Evolutionary conservation across 2,329 filamentous ascomycete genomes (phyloP), one percentile per base, ranked within the genome.

Genomic region (Tolypocladium endophyticum): DNA sequence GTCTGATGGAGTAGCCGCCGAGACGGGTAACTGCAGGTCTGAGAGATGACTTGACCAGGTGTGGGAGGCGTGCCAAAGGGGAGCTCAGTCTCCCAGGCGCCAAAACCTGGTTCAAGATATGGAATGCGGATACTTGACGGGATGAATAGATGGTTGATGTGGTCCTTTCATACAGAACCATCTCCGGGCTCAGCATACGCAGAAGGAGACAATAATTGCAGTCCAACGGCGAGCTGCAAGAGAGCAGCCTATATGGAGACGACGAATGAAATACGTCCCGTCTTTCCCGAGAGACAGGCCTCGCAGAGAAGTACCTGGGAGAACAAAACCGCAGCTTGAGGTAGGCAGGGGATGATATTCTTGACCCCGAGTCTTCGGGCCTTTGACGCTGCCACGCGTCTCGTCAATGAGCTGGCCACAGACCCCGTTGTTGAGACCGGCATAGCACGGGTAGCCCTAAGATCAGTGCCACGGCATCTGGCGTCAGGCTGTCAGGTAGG

Each of bases 11-110:
- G 64, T 59, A 60, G 59, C 59, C 64, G 54, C 56, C 62, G 56
- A 62, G 41, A 60, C 64, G 62, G 64, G 59, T 64, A 61, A 56
- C 59, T 64, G 62, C 64, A 65, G 61, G 55, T 45, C 50, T 60
- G 58, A 52, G 58, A 61, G 59, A 59, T 60, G 62, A 58, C 54
- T 36, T 45, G 54, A 33, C 58, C 18, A 53, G 56, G 28, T 41
- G 30, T 14, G 23, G 35, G 54, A 12, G 54, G 55, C 16, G 47
- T 52, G 28, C 28, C 47, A 20, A 23, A 35, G 18, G 30, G 33
- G 4, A 53, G 14, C 12, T 23, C 30, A 23, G 50, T 53, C 30
- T 53, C 30, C 35, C 28, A 23, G 6, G 18, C 25, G 54, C 54
- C 35, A 39, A 39, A 35, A 25, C 25, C 16, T 16, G 30, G 35